Conservation (phyloP, 2,329 filamentous ascomycete species). For the Aspergillus neotritici region DNA sequence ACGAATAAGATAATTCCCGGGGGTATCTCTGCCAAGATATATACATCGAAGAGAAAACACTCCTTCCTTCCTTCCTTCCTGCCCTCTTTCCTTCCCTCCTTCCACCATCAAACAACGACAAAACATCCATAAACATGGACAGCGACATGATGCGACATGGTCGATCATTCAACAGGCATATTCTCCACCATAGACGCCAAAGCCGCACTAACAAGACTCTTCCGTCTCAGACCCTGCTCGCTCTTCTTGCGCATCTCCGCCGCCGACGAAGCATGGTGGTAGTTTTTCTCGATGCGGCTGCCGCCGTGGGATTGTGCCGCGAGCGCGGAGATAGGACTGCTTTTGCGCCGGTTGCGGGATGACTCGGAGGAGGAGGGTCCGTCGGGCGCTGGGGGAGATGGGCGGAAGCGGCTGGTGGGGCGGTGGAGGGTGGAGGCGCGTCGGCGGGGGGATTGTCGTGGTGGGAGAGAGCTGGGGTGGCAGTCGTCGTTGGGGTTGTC, state of each 20-base stretch:
- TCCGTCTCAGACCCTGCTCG: conserved; percentile 33
- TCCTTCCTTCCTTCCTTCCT: too few relatives aligned
- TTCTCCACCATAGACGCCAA: conserved; percentile 32
- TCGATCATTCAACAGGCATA: conserved; percentile 1
- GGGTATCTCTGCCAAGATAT: conserved; percentile 2
- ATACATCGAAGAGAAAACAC: conserved; percentile 6
- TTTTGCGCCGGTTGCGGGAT: conserved; percentile 21
- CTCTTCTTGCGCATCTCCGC: conserved; percentile 28
- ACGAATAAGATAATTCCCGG: too few relatives aligned
- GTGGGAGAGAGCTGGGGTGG: conserved; percentile 36
- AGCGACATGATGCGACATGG: conserved; percentile 1
- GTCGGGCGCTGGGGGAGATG: conserved; percentile 4
- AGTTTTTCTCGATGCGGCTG: conserved; percentile 30
- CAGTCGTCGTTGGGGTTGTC: conserved; percentile 26
- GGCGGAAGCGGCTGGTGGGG: conserved; percentile 21
- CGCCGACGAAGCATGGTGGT: conserved; percentile 19
- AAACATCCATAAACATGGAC: conserved; percentile 1
- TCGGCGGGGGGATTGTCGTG: conserved; percentile 28
- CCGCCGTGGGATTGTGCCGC: conserved; percentile 12
- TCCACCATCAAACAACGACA: neutral
- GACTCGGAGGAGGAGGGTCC: conserved; percentile 3
- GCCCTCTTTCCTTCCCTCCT: too few relatives aligned
- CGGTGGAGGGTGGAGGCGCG: conserved; percentile 25
- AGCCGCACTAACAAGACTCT: conserved; percentile 36
- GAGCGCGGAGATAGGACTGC: conserved; percentile 17